Conservation (phyloP, 2,329 filamentous ascomycete genomes). For the Sporothrix globosa region DNA sequence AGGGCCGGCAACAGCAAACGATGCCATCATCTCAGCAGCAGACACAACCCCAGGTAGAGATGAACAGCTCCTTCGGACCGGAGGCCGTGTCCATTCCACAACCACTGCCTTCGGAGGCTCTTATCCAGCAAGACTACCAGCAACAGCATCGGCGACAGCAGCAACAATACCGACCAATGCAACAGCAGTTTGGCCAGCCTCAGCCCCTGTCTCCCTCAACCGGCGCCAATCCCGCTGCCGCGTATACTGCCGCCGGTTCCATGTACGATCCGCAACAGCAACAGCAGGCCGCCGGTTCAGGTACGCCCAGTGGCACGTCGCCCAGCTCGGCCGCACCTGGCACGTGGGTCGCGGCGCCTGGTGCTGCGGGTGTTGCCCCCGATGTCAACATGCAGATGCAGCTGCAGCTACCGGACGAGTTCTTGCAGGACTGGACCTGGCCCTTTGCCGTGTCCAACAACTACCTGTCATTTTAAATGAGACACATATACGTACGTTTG, state of each 20-base stretch:
- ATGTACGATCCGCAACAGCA: constrained; percentile 4
- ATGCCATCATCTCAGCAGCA: neutral
- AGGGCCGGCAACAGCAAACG: neutral
- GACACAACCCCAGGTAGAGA: neutral
- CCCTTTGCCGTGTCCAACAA: constrained; percentile 35
- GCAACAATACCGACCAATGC: neutral
- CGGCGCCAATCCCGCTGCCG: neutral
- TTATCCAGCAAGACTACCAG: neutral
- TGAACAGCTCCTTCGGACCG: constrained; percentile 5
- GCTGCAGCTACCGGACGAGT: constrained; percentile 28
- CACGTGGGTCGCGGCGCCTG: constrained; percentile 12
- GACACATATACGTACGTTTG: neutral
- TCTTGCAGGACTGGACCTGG: constrained; percentile 35
- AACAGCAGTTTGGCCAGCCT: constrained; percentile 17
- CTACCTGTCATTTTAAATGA: constrained; percentile 30
- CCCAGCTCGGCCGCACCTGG: neutral
- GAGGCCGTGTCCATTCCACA: constrained; percentile 10
- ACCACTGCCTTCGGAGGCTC: neutral
- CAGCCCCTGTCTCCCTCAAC: neutral
- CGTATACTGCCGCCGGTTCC: neutral
- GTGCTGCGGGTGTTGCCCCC: neutral
- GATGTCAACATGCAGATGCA: constrained; percentile 32
- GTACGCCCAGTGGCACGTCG: neutral
- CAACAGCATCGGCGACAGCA: neutral
- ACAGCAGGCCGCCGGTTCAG: neutral